Base-by-base conservation (phyloP, 2,329 filamentous ascomycete genomes). In the Malbranchea zuffiana region DNA sequence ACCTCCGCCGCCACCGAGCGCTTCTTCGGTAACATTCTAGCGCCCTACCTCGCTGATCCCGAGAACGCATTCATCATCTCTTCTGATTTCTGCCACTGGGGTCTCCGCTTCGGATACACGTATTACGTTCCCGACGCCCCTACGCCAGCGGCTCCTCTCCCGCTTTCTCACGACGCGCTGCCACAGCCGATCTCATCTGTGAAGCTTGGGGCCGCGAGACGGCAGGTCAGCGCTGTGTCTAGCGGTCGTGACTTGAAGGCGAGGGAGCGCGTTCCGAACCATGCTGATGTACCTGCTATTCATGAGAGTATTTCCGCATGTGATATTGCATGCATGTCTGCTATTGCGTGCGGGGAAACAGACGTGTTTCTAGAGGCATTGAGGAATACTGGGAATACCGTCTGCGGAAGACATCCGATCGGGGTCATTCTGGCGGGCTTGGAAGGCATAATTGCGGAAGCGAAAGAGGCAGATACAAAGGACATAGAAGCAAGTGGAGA, bases 11-110 rank as follows among this genome's bases (percentile, higher is more conserved):
- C 62, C 0, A 74, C 78, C 2, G 88, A 96, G 60, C 72, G 73
- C 33, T 63, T 59, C 1, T 75, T 81, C 39, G 90, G 85, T 2
- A 51, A 64, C 17, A 56, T 86, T n/a, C 66, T 98, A 5, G 74
- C 82, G 1, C 78, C 81, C 0, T 93, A 90, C 55, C 63, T 98
- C 5, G 67, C 69, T 21, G 81, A 94, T 48, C 74, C 79, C 0
- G 48, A 47, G 11, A 92, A 83, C 43, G 76, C 80, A 1, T 95
- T 96, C 55, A 72, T 98, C 43, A 72, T 96, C 45, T 90, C 82
- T 57, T 94, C 86, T 1, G 90, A 98, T 57, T 98, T 98, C 57
- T 95, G 88, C 46, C 90, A 98, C 60, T 98, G 90, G 90, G 90
- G 90, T 7, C 50, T 67, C 0, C 72, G 84, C 32, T 98, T 95